These are phyloP conservation scores for Thielaviopsis cerberus DNA, from an alignment of 2,329 filamentous ascomycete species.

Conservation along the genomic window DNA sequence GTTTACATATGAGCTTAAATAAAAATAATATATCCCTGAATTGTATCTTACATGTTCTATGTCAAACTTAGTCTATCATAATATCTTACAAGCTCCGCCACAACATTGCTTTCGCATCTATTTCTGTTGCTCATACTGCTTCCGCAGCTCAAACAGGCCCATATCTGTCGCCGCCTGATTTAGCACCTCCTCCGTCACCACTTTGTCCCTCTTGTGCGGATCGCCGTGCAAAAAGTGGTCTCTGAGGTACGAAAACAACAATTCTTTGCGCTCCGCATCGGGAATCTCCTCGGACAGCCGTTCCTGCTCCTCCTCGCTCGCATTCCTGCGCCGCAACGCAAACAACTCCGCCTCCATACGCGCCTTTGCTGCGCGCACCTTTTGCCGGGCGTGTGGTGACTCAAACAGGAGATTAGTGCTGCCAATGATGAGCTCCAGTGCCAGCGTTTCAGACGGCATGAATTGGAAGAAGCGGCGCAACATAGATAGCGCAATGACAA, in stretches of 20 bases:
- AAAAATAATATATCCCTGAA: not conserved
- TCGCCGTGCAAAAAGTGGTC: conserved; percentile 7
- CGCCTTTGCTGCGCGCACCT: conserved; percentile 25
- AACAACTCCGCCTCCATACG: conserved; percentile 22
- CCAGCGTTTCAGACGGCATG: conserved; percentile 26
- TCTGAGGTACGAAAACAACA: conserved; percentile 25
- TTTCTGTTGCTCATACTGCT: conserved; percentile 18
- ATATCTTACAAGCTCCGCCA: conserved; percentile 20
- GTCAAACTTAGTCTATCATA: conserved; percentile 11
- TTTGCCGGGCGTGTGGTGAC: conserved; percentile 21
- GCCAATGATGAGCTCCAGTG: conserved; percentile 28
- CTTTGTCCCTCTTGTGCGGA: conserved; percentile 9
- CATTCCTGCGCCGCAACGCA: not conserved
- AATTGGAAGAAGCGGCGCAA: conserved; percentile 27
- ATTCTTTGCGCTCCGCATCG: conserved; percentile 20
- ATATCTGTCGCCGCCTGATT: conserved; percentile 23
- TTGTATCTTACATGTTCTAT: not conserved
- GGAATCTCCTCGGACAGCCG: conserved; percentile 19
- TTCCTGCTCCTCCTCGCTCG: conserved; percentile 18
- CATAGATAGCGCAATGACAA: conserved; percentile 27
- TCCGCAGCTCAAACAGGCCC: conserved; percentile 22
- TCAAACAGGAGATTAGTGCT: conserved; percentile 27
- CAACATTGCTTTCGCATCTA: conserved; percentile 14
- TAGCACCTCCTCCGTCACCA: conserved; percentile 16
- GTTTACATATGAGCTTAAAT: not conserved